phyloP scores from a whole-genome alignment of 352 stramenopile genomes.

The Phytophthora kernoviae region DNA sequence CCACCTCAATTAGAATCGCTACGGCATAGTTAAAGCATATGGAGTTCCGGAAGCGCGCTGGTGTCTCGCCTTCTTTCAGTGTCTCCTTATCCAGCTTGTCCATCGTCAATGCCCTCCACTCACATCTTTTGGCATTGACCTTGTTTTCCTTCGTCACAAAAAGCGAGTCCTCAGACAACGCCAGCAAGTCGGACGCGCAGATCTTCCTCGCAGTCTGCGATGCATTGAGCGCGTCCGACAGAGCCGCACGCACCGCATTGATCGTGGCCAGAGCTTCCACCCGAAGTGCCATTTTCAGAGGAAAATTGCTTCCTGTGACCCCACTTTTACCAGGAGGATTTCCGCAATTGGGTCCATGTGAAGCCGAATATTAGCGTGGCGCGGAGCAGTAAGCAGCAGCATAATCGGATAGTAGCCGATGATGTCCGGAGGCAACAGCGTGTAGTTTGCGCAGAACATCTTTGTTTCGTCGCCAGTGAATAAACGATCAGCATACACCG shows the following conservation, averaged over 20 bases:
- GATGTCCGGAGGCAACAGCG: slow-evolving; percentile 63
- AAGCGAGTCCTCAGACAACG: slow-evolving; percentile 48
- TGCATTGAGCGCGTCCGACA: slow-evolving; percentile 63
- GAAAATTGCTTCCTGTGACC: slow-evolving; percentile 58
- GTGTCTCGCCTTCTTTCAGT: slow-evolving; percentile 29
- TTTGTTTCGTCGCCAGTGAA: slow-evolving; percentile 79
- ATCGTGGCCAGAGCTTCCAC: slow-evolving; percentile 44
- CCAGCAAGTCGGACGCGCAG: slow-evolving; percentile 41
- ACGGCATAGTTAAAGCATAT: slow-evolving; percentile 28
- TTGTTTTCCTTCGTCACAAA: slow-evolving; percentile 53
- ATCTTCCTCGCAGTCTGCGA: slow-evolving; percentile 26
- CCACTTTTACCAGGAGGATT: slow-evolving; percentile 70
- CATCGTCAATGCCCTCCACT: slow-evolving; percentile 61
- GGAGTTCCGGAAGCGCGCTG: slow-evolving; percentile 42
- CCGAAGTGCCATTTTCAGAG: slow-evolving; percentile 48
- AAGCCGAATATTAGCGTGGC: slow-evolving; percentile 66
- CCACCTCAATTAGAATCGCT: slow-evolving; percentile 21
- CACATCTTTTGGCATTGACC: slow-evolving; percentile 37
- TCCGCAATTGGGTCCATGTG: slow-evolving; percentile 54
- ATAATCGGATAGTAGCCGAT: slow-evolving; percentile 69
- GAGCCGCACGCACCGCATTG: slow-evolving; percentile 55
- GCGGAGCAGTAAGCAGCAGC: slow-evolving; percentile 47
- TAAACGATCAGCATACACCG: slow-evolving; percentile 72
- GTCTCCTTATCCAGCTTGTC: slow-evolving; percentile 32
- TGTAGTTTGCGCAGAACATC: slow-evolving; percentile 84